Evolutionary conservation across 2,329 filamentous ascomycete species (phyloP), one percentile per base, ranked within the genome.

Genomic region (Coccinonectria pachysandricola): DNA sequence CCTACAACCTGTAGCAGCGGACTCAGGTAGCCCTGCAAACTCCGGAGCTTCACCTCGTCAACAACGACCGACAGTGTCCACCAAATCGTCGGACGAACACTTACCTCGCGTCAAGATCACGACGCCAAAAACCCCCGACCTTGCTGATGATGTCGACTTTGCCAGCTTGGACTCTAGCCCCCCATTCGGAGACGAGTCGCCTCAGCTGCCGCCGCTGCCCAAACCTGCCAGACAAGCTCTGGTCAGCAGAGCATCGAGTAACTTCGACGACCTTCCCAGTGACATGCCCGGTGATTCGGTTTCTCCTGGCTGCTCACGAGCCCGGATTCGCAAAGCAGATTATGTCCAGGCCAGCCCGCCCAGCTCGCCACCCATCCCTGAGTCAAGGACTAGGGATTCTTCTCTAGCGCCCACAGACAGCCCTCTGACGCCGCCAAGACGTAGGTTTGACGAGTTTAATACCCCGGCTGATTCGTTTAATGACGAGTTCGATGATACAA

Each of bases 401-500:
- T 61, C 61, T 3, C 48, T 60, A 14, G 56, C 56, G 5, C 62
- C 64, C 21, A 58, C 57, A 24, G 62, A 62, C 19, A 58, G 58
- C 35, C 64, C 65, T n/a, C 52, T 62, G 8, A 51, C 65, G 19
- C 42, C 49, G 3, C 53, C 64, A 19, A 42, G 57, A 6, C 53
- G 57, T 4, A 55, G 60, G 20, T 51, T 59, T 12, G 57, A 59
- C 7, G 58, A 57, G 9, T 58, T 54, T 19, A 60, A 58, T 8
- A 58, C 60, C 0, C 40, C 61, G 5, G 57, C 63, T 12, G 53
- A 59, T 15, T 63, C 62, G 0, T 62, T 60, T 13, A 37, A 56
- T 4, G 61, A 66, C n/a, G 64, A 64, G 19, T 58, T 59, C 13
- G 65, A 70, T 8, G 56, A 60, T 23, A 53, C 53, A 0, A 44